These are phyloP conservation scores for Xylariaceae sp. DNA, from an alignment of 2,329 filamentous ascomycete genomes.

Conservation along the genomic window DNA sequence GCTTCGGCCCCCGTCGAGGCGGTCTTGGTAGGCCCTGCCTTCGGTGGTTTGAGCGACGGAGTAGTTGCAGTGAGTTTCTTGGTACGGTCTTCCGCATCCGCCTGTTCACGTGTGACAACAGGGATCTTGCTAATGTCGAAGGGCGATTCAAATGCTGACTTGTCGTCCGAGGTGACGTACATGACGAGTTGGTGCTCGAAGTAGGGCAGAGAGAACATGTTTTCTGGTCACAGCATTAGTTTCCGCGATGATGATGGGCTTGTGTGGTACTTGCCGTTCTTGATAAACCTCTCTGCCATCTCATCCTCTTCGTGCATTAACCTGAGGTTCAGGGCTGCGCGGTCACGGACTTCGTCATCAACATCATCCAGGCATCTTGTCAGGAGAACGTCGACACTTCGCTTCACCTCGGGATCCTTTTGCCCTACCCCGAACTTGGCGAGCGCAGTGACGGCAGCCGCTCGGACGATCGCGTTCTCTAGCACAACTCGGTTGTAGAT, in stretches of 20 bases:
- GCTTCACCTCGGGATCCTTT: conserved; percentile 93
- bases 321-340: conserved; percentile 84
- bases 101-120: conserved; percentile 90
- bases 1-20: conserved; percentile 63
- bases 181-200: conserved; percentile 97
- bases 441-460: conserved; percentile 88
- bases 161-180: conserved; percentile 91
- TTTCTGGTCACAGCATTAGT: conserved; percentile 52
- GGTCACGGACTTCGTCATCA: conserved; percentile 94
- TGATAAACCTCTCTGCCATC: conserved; percentile 78
- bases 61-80: conserved; percentile 94
- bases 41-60: conserved; percentile 88
- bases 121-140: conserved; percentile 91
- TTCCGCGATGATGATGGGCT: background rate
- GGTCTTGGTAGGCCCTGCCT: conserved; percentile 67
- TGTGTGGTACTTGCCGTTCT: conserved; percentile 60
- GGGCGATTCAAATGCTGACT: conserved; percentile 71
- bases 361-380: conserved; percentile 92
- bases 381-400: conserved; percentile 85
- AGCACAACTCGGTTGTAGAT: conserved; percentile 98
- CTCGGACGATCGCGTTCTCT: conserved; percentile 92
- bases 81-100: conserved; percentile 88
- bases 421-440: conserved; percentile 97
- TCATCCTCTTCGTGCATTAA: conserved; percentile 91
- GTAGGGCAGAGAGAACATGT: conserved; percentile 87